A percentile compares a stretch with the other conserved stretches of the same genome.
Conservation (phyloP, 2,329 filamentous ascomycete species). For the Tolypocladium endophyticum region DNA sequence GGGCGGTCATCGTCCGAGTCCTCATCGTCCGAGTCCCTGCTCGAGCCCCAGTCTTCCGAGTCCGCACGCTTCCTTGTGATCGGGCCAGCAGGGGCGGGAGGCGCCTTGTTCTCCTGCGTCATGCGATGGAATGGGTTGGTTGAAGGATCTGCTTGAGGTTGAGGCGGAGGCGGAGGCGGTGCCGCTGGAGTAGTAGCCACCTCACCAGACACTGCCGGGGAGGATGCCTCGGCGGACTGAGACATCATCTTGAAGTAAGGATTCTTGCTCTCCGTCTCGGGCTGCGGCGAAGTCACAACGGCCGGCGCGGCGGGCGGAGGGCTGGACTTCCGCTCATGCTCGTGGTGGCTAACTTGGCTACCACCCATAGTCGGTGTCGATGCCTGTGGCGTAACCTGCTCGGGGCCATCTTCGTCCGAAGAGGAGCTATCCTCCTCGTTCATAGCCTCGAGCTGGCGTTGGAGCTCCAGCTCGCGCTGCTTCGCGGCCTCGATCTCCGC, state of each 20-base stretch:
- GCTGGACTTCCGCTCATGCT: conserved; percentile 40
- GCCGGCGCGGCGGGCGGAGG: conserved; percentile 41
- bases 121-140: conserved; percentile 95
- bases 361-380: conserved; percentile 45
- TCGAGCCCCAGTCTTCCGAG: conserved; percentile 75
- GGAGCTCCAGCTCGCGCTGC: conserved; percentile 81
- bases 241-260: conserved; percentile 89
- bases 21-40: conserved; percentile 47
- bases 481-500: conserved; percentile 88
- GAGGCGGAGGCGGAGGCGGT: conserved; percentile 19
- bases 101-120: conserved; percentile 49
- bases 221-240: conserved; percentile 46
- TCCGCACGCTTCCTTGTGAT: conserved; percentile 43
- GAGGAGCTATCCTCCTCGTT: conserved; percentile 64
- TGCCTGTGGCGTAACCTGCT: conserved; percentile 54
- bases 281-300: conserved; percentile 41
- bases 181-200: conserved; percentile 25
- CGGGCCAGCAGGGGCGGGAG: conserved; percentile 36
- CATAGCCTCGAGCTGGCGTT: conserved; percentile 71
- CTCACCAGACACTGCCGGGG: conserved; percentile 34
- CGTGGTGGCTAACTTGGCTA: conserved; percentile 42
- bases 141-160: conserved; percentile 47
- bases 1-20: conserved; percentile 71
- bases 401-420: conserved; percentile 68
- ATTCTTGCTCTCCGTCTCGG: conserved; percentile 76